These are phyloP conservation scores for Alternaria brassicae DNA, from an alignment of 2,329 filamentous ascomycete genomes.

Conservation along the genomic window DNA sequence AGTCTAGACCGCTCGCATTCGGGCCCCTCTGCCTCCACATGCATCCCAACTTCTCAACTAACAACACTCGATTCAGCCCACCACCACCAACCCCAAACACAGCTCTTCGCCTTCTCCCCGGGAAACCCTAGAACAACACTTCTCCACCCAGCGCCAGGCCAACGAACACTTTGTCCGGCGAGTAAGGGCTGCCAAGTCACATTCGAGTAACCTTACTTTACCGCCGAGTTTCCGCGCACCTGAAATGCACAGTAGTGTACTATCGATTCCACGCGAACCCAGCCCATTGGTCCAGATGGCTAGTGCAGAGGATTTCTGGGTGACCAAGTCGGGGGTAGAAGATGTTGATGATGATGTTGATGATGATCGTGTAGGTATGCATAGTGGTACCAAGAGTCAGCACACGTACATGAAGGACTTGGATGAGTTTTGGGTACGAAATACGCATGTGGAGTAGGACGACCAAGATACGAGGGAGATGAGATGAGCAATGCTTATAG, in stretches of 20 bases:
- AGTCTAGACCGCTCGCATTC: background rate
- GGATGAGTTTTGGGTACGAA: no score
- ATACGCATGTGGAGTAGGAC: background rate
- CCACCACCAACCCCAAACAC: background rate
- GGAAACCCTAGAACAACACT: background rate
- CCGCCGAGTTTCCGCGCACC: conserved; percentile 5
- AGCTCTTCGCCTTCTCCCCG: background rate
- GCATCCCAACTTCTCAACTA: background rate
- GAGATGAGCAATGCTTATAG: no score
- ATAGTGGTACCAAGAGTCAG: no score
- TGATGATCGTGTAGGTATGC: no score
- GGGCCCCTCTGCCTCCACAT: no score
- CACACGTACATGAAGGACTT: no score
- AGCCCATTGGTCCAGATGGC: background rate
- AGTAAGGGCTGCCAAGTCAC: background rate
- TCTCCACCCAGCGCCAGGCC: background rate
- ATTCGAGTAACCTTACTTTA: conserved; percentile 2
- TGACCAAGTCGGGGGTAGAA: background rate
- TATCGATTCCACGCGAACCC: background rate
- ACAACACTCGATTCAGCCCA: background rate
- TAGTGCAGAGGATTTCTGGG: background rate
- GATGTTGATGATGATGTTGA: background rate
- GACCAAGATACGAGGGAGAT: no score
- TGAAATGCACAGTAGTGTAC: background rate
- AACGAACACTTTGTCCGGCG: background rate